Percentiles rank a stretch among this genome's conserved stretches.
Evolutionary conservation across 768 basidiomycete species (phyloP).

Genomic region (Boletus sp.): DNA sequence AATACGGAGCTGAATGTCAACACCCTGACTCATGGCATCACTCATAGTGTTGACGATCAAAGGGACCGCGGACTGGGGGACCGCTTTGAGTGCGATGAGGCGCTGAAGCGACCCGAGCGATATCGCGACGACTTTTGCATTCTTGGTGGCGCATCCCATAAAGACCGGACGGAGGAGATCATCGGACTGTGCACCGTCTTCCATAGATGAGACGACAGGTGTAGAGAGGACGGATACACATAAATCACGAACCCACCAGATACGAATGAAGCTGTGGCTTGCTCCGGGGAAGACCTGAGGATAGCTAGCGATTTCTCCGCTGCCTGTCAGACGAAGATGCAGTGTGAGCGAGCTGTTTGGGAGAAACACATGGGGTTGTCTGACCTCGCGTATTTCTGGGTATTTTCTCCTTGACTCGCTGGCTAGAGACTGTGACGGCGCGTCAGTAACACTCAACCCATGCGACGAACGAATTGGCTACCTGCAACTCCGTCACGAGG

Average conservation of each 20-base stretch:
- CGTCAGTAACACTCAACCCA: constrained; percentile 3
- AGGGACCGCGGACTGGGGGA: constrained; percentile 76
- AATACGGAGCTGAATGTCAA: constrained; percentile 94
- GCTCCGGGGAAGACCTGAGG: constrained; percentile 78
- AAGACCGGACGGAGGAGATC: constrained; percentile 85
- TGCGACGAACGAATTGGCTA: constrained; percentile 18
- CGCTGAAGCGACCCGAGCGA: constrained; percentile 89
- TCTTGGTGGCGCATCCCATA: constrained; percentile 92
- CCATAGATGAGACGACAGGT: constrained; percentile 10
- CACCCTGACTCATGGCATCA: constrained; percentile 88
- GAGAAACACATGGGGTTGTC: neutral
- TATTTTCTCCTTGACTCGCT: constrained; percentile 88
- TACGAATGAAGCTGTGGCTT: constrained; percentile 67
- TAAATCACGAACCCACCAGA: constrained; percentile 52
- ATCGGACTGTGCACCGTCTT: constrained; percentile 77
- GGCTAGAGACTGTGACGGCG: constrained; percentile 63
- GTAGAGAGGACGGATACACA: neutral
- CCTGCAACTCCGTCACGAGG: constrained; percentile 74
- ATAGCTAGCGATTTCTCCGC: constrained; percentile 86
- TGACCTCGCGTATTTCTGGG: constrained; percentile 91
- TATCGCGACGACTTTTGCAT: constrained; percentile 91
- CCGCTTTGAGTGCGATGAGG: constrained; percentile 82
- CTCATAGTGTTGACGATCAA: constrained; percentile 81
- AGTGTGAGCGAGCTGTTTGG: constrained; percentile 7
- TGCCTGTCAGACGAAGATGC: constrained; percentile 44